Conservation (phyloP, 2,329 filamentous ascomycete species). For the Fusarium transvaalense region DNA sequence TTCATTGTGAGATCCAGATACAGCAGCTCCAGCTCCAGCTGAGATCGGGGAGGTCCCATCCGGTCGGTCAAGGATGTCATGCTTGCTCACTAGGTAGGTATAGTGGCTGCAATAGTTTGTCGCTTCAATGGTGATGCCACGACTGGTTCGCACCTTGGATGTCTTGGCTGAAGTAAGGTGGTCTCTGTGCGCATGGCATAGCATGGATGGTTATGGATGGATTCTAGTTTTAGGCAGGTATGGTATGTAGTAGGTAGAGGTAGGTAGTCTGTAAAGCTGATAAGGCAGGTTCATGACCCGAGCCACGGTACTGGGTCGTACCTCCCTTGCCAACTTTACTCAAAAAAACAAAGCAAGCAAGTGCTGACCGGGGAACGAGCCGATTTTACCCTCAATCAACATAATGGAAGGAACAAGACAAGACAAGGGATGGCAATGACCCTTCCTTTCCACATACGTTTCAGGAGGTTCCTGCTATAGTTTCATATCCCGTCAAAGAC, state of each 20-base stretch:
- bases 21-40: constrained; percentile 16
- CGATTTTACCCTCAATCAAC: neutral
- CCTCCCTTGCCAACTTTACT: neutral
- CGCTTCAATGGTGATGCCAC: constrained; percentile 1
- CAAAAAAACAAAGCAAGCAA: constrained; percentile 1
- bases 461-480: constrained; percentile 26
- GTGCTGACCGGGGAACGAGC: neutral
- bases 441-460: constrained; percentile 22
- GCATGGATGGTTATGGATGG: neutral
- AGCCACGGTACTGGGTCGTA: neutral
- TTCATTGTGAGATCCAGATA: constrained; percentile 18
- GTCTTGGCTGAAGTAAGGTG: neutral
- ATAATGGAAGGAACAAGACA: constrained; percentile 13
- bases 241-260: neutral
- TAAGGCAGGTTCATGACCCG: neutral
- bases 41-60: constrained; percentile 21
- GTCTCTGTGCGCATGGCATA: neutral
- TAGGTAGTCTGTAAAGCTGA: neutral
- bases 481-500: constrained; percentile 34
- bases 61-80: constrained; percentile 22
- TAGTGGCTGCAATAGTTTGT: constrained; percentile 29
- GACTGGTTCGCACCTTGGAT: neutral
- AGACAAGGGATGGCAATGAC: constrained; percentile 13
- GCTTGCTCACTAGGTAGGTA: neutral
- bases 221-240: neutral